phyloP scores from a whole-genome alignment of 2,329 filamentous ascomycete genomes.

The Didymella pomorum region DNA sequence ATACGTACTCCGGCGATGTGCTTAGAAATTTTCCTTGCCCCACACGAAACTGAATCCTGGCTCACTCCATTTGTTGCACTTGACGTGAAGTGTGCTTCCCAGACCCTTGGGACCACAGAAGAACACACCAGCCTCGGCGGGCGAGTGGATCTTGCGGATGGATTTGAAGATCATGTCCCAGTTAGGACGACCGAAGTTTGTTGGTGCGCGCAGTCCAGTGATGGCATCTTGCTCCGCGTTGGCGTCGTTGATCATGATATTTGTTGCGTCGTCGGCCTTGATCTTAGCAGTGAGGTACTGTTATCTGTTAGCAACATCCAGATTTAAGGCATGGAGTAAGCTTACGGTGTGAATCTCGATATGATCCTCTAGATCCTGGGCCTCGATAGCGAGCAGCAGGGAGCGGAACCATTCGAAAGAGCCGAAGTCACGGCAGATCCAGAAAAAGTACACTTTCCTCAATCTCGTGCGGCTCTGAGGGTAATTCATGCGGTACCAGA shows the following conservation, averaged over 20 bases:
- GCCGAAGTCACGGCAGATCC: constrained; percentile 87
- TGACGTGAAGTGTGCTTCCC: constrained; percentile 78
- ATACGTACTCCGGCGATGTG: neutral
- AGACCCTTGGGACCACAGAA: constrained; percentile 86
- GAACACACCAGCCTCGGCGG: constrained; percentile 60
- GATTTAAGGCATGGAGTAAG: constrained; percentile 4
- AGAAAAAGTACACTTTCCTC: constrained; percentile 91
- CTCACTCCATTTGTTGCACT: constrained; percentile 88
- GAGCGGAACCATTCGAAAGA: constrained; percentile 92
- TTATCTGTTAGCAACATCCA: constrained; percentile 22
- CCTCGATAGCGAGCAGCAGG: constrained; percentile 82
- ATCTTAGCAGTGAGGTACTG: constrained; percentile 85
- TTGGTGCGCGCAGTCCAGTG: constrained; percentile 80
- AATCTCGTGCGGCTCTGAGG: constrained; percentile 80
- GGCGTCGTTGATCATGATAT: constrained; percentile 92
- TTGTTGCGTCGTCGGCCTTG: constrained; percentile 83
- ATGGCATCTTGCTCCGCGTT: constrained; percentile 86
- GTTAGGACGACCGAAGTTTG: constrained; percentile 85
- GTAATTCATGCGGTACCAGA: constrained; percentile 94
- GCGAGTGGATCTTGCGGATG: constrained; percentile 72
- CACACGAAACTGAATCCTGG: constrained; percentile 74
- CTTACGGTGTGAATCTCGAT: constrained; percentile 83
- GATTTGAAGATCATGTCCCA: constrained; percentile 91
- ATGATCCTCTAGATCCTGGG: constrained; percentile 80
- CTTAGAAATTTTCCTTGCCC: constrained; percentile 74